Conservation (phyloP, 1,139 yeast species). For the Blastobotrys capitulatus region DNA sequence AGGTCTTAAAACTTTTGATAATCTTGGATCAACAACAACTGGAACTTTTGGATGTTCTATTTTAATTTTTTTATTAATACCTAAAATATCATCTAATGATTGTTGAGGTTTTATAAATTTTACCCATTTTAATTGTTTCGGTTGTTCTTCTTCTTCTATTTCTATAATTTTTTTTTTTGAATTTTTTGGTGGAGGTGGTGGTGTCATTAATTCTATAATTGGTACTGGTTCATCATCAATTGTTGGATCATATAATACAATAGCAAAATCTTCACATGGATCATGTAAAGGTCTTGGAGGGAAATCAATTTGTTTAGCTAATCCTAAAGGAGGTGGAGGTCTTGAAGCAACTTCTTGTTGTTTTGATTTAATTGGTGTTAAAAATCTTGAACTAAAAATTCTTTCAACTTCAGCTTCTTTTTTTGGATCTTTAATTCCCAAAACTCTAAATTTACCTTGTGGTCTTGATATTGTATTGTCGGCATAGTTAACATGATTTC, state of each 20-base stretch:
- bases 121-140: slow-evolving; percentile 5
- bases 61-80: slow-evolving; percentile 52
- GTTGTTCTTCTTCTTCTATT: neutral
- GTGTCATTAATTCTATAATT: slow-evolving; percentile 14
- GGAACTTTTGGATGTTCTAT: slow-evolving; percentile 56
- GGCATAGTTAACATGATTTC: slow-evolving; percentile 19
- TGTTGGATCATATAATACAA: slow-evolving; percentile 92
- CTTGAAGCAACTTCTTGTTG: slow-evolving; percentile 25
- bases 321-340: slow-evolving; percentile 81
- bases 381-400: slow-evolving; percentile 30
- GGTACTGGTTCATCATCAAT: slow-evolving; percentile 46
- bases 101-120: slow-evolving; percentile 28
- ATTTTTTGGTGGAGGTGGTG: slow-evolving; percentile 8
- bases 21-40: slow-evolving; percentile 88
- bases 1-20: slow-evolving; percentile 82
- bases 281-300: slow-evolving; percentile 91
- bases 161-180: slow-evolving; percentile 4
- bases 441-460: neutral
- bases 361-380: slow-evolving; percentile 36
- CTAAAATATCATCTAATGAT: slow-evolving; percentile 75
- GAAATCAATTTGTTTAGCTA: slow-evolving; percentile 57
- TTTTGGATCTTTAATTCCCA: slow-evolving; percentile 6
- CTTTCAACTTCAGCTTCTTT: slow-evolving; percentile 19
- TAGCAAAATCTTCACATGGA: slow-evolving; percentile 89
- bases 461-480: slow-evolving; percentile 9